Evolutionary conservation across 2,329 filamentous ascomycete species (phyloP).

Genomic region (Sporothrix protearum): DNA sequence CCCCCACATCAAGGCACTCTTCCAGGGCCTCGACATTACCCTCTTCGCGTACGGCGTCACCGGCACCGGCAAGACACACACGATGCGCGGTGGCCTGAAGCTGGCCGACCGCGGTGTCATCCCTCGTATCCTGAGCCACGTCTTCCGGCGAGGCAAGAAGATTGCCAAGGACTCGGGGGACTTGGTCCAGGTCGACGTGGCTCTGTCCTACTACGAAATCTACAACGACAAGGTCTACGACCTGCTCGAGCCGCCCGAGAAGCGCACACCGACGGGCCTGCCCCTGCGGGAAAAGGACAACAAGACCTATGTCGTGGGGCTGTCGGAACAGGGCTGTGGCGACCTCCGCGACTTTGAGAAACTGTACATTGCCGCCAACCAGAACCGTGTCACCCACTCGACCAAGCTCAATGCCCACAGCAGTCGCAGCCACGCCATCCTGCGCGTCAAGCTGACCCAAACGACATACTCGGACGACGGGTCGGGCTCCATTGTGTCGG

Average conservation of each 20-base stretch:
- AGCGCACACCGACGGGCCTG: slow-evolving; percentile 74
- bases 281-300: slow-evolving; percentile 81
- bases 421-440: slow-evolving; percentile 82
- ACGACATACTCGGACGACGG: slow-evolving; percentile 48
- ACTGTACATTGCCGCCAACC: slow-evolving; percentile 87
- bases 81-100: slow-evolving; percentile 87
- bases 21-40: slow-evolving; percentile 82
- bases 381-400: slow-evolving; percentile 81
- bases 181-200: slow-evolving; percentile 66
- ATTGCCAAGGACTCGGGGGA: slow-evolving; percentile 74
- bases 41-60: slow-evolving; percentile 93
- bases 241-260: slow-evolving; percentile 81
- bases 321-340: slow-evolving; percentile 77
- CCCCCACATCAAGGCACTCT: slow-evolving; percentile 85
- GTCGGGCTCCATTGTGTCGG: slow-evolving; percentile 46
- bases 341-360: slow-evolving; percentile 86
- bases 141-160: slow-evolving; percentile 83
- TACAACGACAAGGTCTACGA: slow-evolving; percentile 96
- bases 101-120: slow-evolving; percentile 85
- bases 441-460: slow-evolving; percentile 84
- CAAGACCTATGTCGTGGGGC: slow-evolving; percentile 80
- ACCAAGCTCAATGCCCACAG: slow-evolving; percentile 93
- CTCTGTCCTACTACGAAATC: slow-evolving; percentile 90
- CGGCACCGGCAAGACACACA: slow-evolving; percentile 92
- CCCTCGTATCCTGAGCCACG: slow-evolving; percentile 75